These are phyloP conservation scores for Orbilia blumenaviensis DNA, from an alignment of 2,329 filamentous ascomycete species.

Conservation along the genomic window DNA sequence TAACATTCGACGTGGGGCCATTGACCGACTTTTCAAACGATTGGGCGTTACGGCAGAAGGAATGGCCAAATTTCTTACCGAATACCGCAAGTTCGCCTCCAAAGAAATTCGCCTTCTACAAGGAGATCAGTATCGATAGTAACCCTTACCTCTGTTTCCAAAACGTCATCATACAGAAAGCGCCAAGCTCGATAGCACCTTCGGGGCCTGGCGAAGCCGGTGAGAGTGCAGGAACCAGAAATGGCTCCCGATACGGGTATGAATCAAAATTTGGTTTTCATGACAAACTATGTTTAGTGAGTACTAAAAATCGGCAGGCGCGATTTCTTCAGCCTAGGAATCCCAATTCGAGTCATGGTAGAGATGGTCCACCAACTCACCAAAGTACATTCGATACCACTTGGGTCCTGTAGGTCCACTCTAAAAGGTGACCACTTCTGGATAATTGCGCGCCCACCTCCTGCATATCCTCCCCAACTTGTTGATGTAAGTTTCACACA, in stretches of 20 bases:
- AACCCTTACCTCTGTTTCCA: conserved; percentile 53
- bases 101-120: conserved; percentile 54
- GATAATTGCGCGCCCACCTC: conserved; percentile 50
- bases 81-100: conserved; percentile 41
- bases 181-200: conserved; percentile 32
- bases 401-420: conserved; percentile 37
- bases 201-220: conserved; percentile 13
- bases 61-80: conserved; percentile 52
- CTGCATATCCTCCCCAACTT: conserved; percentile 50
- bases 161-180: conserved; percentile 52
- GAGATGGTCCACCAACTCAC: conserved; percentile 47
- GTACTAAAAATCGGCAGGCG: conserved; percentile 12
- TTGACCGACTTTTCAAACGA: conserved; percentile 53
- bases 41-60: conserved; percentile 51
- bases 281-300: neutral
- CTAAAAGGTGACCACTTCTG: conserved; percentile 51
- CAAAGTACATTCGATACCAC: conserved; percentile 46
- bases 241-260: conserved; percentile 38
- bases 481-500: conserved; percentile 34
- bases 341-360: conserved; percentile 46
- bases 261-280: neutral
- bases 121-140: conserved; percentile 49
- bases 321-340: conserved; percentile 51
- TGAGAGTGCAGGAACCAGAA: conserved; percentile 29
- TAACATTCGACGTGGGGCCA: conserved; percentile 51